Conservation (phyloP, 306 rosid species). For the Biancaea sappan region DNA sequence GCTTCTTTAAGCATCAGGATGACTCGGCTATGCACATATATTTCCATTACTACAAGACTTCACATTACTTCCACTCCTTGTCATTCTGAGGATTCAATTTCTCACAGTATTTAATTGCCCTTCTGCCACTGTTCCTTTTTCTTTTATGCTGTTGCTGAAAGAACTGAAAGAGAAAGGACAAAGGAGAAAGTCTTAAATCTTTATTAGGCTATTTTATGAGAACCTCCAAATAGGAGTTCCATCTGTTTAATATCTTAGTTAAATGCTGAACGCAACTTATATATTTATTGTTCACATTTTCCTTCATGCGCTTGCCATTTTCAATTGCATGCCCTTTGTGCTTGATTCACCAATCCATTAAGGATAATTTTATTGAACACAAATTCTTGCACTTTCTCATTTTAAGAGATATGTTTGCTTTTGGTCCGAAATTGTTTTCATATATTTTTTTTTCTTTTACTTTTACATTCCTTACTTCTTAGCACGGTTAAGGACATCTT, state of each 20-base stretch:
- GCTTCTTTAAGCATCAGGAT: constrained; percentile 53
- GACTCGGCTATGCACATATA: constrained; percentile 42
- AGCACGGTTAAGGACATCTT: no score
- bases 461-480: no score
- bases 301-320: not conserved
- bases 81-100: constrained; percentile 19
- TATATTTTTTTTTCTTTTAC: no score
- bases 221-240: constrained; percentile 9
- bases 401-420: no score
- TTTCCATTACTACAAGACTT: constrained; percentile 5
- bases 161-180: not conserved
- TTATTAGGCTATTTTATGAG: constrained; percentile 20
- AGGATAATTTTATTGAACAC: no score
- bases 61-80: constrained; percentile 23
- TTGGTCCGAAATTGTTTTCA: no score
- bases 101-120: not conserved
- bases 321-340: not conserved
- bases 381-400: no score
- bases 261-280: not conserved
- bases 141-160: not conserved
- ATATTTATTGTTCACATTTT: not conserved
- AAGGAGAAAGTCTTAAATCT: no score
- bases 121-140: not conserved
- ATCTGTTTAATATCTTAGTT: not conserved
- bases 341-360: not conserved